Base-by-base conservation (phyloP, 306 rosid species). In the Fragaria vesca region DNA sequence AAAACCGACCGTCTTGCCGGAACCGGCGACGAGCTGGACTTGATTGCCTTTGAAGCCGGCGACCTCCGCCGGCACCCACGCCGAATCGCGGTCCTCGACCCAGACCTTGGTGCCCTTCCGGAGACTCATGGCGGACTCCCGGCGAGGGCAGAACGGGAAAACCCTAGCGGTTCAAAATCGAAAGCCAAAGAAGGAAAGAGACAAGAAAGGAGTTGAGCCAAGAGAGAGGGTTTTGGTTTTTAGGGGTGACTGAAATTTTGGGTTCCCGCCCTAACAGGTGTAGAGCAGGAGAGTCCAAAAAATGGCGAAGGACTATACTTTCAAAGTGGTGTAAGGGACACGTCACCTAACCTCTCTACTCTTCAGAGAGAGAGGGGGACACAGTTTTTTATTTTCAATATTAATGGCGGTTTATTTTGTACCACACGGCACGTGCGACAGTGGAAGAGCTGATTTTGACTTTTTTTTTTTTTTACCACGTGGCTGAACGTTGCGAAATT, bases 101-200 rank as follows among this genome's bases (percentile, higher is more conserved):
- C 99, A 95, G 50, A 95, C 99, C 83, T 89, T 95, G 76, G 97
- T 83, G 87, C 98, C 99, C 76, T 75, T 85, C 52, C 90, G 97
- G 15, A 85, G 76, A 63, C 73, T 87, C 99, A 95, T 95, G 57
- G 81, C 83, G 7, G 80, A 62, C 34, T 79, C 85, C 83, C 20
- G 57, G 79, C 0, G 28, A 50, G 47, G 16, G 16, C 4, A 43
- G 43, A 63, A 48, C 48, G 51, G 34, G 28, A 80, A 55, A 79
- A 42, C 80, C 82, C 72, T 63, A 83, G 68, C 3, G 28, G 45
- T 69, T 8, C 32, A 76, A 20, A 65, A 75, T 58, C 24, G 78
- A 85, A 88, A 85, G 90, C 98, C 98, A 87, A 3, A 18, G 12
- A 66, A 86, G 36, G 63, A 86, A 50, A 48, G n/a, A 15, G 16